Evolutionary conservation across 164 flowering plant genomes (phyloP), one percentile per base, ranked within the genome.

Genomic region (Houttuynia cordata): DNA sequence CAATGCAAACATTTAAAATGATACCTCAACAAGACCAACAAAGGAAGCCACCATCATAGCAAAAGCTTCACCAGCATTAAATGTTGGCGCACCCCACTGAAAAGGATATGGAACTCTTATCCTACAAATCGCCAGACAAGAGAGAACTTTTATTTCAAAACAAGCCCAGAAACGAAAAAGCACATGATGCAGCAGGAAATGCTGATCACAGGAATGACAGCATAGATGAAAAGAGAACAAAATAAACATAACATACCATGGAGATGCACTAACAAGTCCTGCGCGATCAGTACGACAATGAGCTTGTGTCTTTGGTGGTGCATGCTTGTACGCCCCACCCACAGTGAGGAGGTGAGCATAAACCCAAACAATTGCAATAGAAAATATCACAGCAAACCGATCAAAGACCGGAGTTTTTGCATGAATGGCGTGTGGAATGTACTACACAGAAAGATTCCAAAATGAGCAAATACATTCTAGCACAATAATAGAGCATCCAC

Each of bases 261-360:
- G 93, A 70, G 98, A 83, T 60, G 76, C 91, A 66, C 83, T 72
- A 41, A 89, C 79, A 34, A 92, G 78, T 52, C 98, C 98, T 65
- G 93, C 76, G 59, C 85, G 87, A 64, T 89, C 98, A 53, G 98
- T 92, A 62, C 96, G 76, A 68, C 98, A 92, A 71, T 80, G 82
- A 37, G 50, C 7, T 68, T 92, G 96, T 60, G 98, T 92, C 58
- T 64, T 67, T 18, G 62, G 72, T 56, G 83, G 67, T 13, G 80
- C 49, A 64, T 83, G 53, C 63, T 83, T 92, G 62, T 92, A 89
- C 1, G 96, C 91, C 25, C 98, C 98, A 22, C 89, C 88, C 19
- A 92, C 93, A n/a, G 98, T 92, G 42, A 92, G 89, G n/a, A 92
- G 74, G 75, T 87, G 88, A 20, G 96, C 96, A 71, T 92, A 92